A percentile compares a stretch with the other conserved stretches of the same genome.
Conservation (phyloP, 805 yeast species). For the Pichia nakasei region DNA sequence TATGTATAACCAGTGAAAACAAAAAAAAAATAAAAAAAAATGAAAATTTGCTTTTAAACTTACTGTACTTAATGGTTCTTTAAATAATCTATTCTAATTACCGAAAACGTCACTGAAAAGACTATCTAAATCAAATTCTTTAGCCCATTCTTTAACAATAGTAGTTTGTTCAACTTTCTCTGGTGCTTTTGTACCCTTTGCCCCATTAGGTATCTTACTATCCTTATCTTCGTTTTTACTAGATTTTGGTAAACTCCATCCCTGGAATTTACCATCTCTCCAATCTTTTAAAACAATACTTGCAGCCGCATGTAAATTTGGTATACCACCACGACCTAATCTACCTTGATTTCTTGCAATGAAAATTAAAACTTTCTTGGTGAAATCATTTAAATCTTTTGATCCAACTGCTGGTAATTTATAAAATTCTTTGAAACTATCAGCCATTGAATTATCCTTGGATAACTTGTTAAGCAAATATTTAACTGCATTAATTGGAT, state of each 20-base stretch:
- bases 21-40: too few relatives aligned
- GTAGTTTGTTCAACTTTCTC: constrained; percentile 55
- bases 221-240: constrained; percentile 21
- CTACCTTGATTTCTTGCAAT: constrained; percentile 91
- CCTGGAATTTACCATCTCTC: constrained; percentile 91
- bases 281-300: constrained; percentile 79
- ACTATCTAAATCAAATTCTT: constrained; percentile 88
- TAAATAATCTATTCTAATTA: too few relatives aligned
- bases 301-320: constrained; percentile 83
- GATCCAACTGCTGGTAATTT: constrained; percentile 75
- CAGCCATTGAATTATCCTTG: constrained; percentile 68
- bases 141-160: constrained; percentile 84
- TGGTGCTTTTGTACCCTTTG: constrained; percentile 31
- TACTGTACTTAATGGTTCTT: too few relatives aligned
- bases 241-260: constrained; percentile 73
- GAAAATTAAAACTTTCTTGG: constrained; percentile 82
- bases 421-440: constrained; percentile 63
- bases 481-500: constrained; percentile 77
- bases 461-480: constrained; percentile 68
- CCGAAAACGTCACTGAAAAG: constrained; percentile 43
- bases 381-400: constrained; percentile 61
- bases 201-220: constrained; percentile 24
- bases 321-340: constrained; percentile 86
- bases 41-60: too few relatives aligned
- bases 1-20: too few relatives aligned